Percentiles rank a stretch among this genome's conserved stretches.
phyloP scores from a whole-genome alignment of 768 basidiomycete species.

The Infundibulicybe gibba region DNA sequence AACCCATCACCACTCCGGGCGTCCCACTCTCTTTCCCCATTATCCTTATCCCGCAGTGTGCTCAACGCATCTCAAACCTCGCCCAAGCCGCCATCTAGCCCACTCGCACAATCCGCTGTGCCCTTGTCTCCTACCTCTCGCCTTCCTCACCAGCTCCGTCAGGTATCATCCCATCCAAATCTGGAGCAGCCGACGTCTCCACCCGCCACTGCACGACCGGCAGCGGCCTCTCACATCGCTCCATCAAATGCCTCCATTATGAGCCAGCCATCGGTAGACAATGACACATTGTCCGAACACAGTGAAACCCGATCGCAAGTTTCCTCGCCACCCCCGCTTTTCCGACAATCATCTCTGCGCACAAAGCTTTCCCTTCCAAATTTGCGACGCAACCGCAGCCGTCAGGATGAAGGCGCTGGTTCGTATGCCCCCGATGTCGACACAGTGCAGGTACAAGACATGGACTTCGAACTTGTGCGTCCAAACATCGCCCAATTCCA shows the following conservation, averaged over 20 bases:
- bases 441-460: slow-evolving; percentile 73
- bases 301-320: slow-evolving; percentile 29
- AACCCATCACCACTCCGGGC: slow-evolving; percentile 22
- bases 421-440: slow-evolving; percentile 34
- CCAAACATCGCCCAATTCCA: slow-evolving; percentile 47
- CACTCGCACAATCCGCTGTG: slow-evolving; percentile 5
- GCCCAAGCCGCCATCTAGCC: slow-evolving; percentile 14
- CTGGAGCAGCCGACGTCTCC: neutral
- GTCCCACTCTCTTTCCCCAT: slow-evolving; percentile 30
- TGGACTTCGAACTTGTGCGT: slow-evolving; percentile 76
- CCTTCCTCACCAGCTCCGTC: slow-evolving; percentile 20
- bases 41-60: slow-evolving; percentile 37
- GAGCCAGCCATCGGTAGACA: slow-evolving; percentile 16
- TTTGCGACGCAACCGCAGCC: slow-evolving; percentile 43
- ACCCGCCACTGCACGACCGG: neutral
- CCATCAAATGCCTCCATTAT: neutral
- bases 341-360: slow-evolving; percentile 41
- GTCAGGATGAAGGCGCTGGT: slow-evolving; percentile 28
- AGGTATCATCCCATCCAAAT: slow-evolving; percentile 6
- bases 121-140: slow-evolving; percentile 17
- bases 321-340: slow-evolving; percentile 34
- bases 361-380: slow-evolving; percentile 70
- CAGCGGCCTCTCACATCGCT: no score
- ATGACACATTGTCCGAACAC: slow-evolving; percentile 21
- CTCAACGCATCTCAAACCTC: neutral